Evolutionary conservation across 805 yeast species (phyloP).

Genomic region (Ogataea saltuana): DNA sequence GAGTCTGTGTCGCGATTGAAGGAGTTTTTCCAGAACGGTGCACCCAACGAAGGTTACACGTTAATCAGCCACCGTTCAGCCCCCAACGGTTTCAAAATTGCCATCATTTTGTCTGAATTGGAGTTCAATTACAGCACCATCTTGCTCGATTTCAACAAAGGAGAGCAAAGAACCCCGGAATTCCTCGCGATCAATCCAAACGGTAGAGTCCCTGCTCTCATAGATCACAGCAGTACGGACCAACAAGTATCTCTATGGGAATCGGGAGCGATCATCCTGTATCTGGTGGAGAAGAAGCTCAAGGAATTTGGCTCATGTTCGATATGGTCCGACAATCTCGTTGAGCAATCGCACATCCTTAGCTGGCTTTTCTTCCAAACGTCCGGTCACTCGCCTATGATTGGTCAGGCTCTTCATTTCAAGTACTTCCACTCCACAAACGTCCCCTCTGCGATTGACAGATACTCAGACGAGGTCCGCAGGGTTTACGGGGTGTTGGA

Average conservation of each 20-base stretch:
- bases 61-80: conserved; percentile 83
- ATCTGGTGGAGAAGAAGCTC: conserved; percentile 68
- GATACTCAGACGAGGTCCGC: conserved; percentile 90
- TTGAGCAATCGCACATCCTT: conserved; percentile 80
- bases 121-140: conserved; percentile 78
- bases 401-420: conserved; percentile 95
- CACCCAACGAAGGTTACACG: conserved; percentile 81
- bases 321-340: conserved; percentile 75
- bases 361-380: conserved; percentile 95
- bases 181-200: conserved; percentile 93
- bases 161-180: conserved; percentile 93
- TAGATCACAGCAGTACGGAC: conserved; percentile 68
- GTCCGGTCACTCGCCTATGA: conserved; percentile 98
- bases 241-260: conserved; percentile 90
- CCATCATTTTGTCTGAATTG: conserved; percentile 83
- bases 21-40: conserved; percentile 61
- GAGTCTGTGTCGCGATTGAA: conserved; percentile 60
- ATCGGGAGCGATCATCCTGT: conserved; percentile 86
- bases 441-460: conserved; percentile 84
- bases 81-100: conserved; percentile 95
- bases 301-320: conserved; percentile 68
- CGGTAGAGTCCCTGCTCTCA: conserved; percentile 92
- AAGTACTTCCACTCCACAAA: conserved; percentile 84
- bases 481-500: conserved; percentile 92
- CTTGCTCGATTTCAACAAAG: conserved; percentile 80